A percentile compares a stretch with the other conserved stretches of the same genome.
These are phyloP conservation scores for Fonsecaea erecta DNA, from an alignment of 2,329 filamentous ascomycete genomes.

Conservation along the genomic window DNA sequence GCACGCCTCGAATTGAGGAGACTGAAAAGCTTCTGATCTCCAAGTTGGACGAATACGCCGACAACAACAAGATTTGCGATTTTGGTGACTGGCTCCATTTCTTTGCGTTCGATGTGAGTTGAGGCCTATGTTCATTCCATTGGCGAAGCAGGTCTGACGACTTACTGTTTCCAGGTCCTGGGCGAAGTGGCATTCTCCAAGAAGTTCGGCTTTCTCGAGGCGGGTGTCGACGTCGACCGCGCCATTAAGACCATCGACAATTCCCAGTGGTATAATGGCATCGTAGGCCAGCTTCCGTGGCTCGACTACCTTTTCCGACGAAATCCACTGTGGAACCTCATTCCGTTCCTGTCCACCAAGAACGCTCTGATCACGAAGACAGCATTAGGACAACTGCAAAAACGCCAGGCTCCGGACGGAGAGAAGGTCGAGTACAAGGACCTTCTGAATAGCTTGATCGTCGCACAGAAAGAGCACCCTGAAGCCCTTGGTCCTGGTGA, in stretches of 20 bases:
- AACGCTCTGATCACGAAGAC: conserved; percentile 59
- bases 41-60: conserved; percentile 51
- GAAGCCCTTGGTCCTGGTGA: conserved; percentile 57
- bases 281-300: conserved; percentile 44
- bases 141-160: not conserved
- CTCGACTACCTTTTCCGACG: conserved; percentile 56
- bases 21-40: conserved; percentile 51
- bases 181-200: conserved; percentile 47
- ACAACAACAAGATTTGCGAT: conserved; percentile 47
- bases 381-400: conserved; percentile 49
- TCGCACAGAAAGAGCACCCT: conserved; percentile 58
- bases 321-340: conserved; percentile 55
- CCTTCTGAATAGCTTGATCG: conserved; percentile 57
- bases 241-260: conserved; percentile 60
- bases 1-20: conserved; percentile 39
- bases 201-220: conserved; percentile 59
- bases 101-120: conserved; percentile 45
- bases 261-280: conserved; percentile 40
- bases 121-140: not conserved
- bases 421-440: conserved; percentile 56
- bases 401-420: conserved; percentile 42
- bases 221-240: conserved; percentile 56
- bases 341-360: conserved; percentile 51
- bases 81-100: conserved; percentile 50
- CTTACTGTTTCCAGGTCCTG: conserved; percentile 38